Evolutionary conservation across 345 rosid genomes (phyloP).

Genomic region (Rhodomyrtus tomentosa): DNA sequence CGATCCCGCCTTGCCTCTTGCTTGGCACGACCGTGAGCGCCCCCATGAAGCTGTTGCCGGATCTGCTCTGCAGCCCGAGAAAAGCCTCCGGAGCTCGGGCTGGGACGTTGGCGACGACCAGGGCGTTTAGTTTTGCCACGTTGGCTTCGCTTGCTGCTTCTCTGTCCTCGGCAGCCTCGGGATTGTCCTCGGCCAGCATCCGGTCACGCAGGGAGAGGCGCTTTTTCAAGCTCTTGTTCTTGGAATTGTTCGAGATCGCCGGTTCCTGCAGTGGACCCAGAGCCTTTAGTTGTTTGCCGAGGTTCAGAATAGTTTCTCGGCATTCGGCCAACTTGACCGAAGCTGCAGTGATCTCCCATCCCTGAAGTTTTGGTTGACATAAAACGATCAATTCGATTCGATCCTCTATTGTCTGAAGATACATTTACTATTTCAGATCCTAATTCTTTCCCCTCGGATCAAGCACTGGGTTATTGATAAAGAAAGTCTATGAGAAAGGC

Average conservation of each 20-base stretch:
- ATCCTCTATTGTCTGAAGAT: neutral
- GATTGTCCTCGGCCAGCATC: slow-evolving; percentile 46
- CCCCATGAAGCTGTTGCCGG: slow-evolving; percentile 4
- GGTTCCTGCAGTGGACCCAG: slow-evolving; percentile 41
- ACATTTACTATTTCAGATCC: neutral
- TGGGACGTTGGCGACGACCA: neutral
- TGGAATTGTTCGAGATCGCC: slow-evolving; percentile 18
- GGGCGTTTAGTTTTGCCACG: neutral
- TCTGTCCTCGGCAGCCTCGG: slow-evolving; percentile 18
- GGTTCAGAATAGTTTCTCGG: slow-evolving; percentile 69
- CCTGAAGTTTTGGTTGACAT: slow-evolving; percentile 23
- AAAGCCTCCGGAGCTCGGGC: slow-evolving; percentile 3
- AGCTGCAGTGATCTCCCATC: slow-evolving; percentile 57
- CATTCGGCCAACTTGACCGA: slow-evolving; percentile 81
- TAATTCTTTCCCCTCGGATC: neutral
- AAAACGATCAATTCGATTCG: neutral
- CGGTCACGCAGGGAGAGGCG: slow-evolving; percentile 49
- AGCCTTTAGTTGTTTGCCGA: slow-evolving; percentile 74
- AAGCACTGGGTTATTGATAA: neutral
- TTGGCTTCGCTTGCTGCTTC: slow-evolving; percentile 2
- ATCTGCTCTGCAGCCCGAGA: slow-evolving; percentile 14
- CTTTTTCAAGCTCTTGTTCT: slow-evolving; percentile 18
- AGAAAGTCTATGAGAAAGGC: neutral
- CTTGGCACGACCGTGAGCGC: slow-evolving; percentile 29
- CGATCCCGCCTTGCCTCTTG: slow-evolving; percentile 50